phyloP scores from a whole-genome alignment of 208 protist species.

The Leishmania guyanensis region DNA sequence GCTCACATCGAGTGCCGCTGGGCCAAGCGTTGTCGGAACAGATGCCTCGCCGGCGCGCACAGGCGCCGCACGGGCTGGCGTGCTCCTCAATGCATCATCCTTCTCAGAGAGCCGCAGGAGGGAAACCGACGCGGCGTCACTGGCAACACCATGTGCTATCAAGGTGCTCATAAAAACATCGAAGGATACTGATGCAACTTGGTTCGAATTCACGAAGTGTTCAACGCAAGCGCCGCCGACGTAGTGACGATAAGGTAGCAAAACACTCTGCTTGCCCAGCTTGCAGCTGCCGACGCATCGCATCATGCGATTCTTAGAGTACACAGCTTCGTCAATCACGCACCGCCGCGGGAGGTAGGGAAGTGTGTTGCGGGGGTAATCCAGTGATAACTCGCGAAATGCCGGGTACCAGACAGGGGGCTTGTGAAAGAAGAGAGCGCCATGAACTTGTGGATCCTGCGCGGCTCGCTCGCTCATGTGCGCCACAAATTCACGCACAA shows the following conservation, averaged over 20 bases:
- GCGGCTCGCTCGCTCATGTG: constrained; percentile 36
- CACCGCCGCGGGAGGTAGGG: constrained; percentile 60
- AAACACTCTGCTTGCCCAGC: constrained; percentile 54
- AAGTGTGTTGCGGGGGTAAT: constrained; percentile 35
- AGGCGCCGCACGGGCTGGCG: not conserved
- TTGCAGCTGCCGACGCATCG: constrained; percentile 83
- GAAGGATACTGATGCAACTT: not conserved
- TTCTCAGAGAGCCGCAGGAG: not conserved
- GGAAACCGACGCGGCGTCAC: not conserved
- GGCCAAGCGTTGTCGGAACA: not conserved
- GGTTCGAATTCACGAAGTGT: not conserved
- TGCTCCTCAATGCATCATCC: not conserved
- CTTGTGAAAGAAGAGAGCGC: constrained; percentile 76
- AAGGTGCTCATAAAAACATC: constrained; percentile 6
- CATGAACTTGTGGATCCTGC: constrained; percentile 38
- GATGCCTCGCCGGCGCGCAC: not conserved
- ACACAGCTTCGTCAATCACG: constrained; percentile 83
- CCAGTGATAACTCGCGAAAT: constrained; percentile 7
- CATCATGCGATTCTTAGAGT: constrained; percentile 83
- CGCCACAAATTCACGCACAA: constrained; percentile 70
- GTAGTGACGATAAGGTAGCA: constrained; percentile 27
- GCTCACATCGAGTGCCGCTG: not conserved
- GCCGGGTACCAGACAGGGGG: constrained; percentile 24
- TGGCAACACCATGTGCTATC: not conserved
- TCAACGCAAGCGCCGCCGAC: not conserved